Evolutionary conservation across 345 rosid genomes (phyloP).

Genomic region (Euclidium syriacum): DNA sequence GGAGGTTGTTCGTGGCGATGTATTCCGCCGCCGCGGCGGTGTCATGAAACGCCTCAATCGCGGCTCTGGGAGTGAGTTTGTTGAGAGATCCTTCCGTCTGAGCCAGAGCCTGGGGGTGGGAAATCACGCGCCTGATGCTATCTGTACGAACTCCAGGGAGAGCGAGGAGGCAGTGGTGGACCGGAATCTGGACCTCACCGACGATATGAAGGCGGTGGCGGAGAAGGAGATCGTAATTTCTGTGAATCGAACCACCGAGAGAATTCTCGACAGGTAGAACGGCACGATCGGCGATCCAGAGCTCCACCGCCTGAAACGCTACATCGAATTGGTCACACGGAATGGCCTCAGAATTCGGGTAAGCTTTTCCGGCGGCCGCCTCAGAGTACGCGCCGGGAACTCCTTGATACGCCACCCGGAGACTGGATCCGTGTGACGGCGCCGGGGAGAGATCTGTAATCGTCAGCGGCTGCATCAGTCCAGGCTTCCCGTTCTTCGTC

Average conservation of each 20-base stretch:
- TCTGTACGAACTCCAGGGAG: conserved; percentile 78
- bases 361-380: conserved; percentile 94
- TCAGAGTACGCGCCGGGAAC: conserved; percentile 96
- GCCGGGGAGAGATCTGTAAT: conserved; percentile 82
- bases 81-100: conserved; percentile 86
- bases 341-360: conserved; percentile 83
- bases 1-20: conserved; percentile 65
- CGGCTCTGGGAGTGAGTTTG: conserved; percentile 65
- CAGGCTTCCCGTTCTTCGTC: conserved; percentile 21
- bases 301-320: conserved; percentile 81
- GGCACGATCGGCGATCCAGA: conserved; percentile 96
- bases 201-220: conserved; percentile 96
- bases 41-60: conserved; percentile 90
- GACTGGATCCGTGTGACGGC: conserved; percentile 78
- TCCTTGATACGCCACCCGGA: conserved; percentile 84
- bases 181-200: conserved; percentile 90
- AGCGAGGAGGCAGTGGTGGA: conserved; percentile 92
- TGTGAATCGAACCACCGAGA: conserved; percentile 89
- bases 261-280: conserved; percentile 94
- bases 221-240: conserved; percentile 91
- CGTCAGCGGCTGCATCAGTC: conserved; percentile 50
- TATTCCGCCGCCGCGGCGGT: conserved; percentile 94
- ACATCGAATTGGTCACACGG: conserved; percentile 97
- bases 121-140: conserved; percentile 71
- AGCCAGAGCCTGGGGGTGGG: conserved; percentile 92